phyloP scores from a whole-genome alignment of 352 stramenopile genomes.

The Phytophthora agathidicida region DNA sequence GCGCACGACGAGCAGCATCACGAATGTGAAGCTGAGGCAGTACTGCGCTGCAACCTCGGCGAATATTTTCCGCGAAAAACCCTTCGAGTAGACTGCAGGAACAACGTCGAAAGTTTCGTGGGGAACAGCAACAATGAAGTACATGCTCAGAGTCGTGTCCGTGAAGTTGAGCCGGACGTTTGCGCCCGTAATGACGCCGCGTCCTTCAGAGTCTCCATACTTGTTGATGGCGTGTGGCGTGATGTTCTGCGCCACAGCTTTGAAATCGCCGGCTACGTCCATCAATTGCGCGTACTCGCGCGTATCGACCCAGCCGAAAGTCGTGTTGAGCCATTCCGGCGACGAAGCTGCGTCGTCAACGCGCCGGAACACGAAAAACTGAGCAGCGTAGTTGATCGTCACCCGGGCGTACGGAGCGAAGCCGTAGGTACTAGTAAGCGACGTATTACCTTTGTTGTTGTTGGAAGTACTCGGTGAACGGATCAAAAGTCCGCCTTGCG shows the following conservation, averaged over 20 bases:
- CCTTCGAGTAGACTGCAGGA: slow-evolving; percentile 70
- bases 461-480: slow-evolving; percentile 69
- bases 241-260: slow-evolving; percentile 65
- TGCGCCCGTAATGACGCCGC: slow-evolving; percentile 60
- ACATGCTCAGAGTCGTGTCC: slow-evolving; percentile 78
- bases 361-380: slow-evolving; percentile 77
- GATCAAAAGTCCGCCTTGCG: slow-evolving; percentile 68
- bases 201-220: slow-evolving; percentile 67
- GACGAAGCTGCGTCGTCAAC: slow-evolving; percentile 58
- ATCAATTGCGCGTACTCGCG: slow-evolving; percentile 74
- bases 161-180: slow-evolving; percentile 66
- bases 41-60: slow-evolving; percentile 67
- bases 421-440: slow-evolving; percentile 48
- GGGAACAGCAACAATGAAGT: slow-evolving; percentile 78
- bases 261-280: slow-evolving; percentile 65
- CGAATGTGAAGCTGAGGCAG: slow-evolving; percentile 43
- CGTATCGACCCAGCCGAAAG: slow-evolving; percentile 62
- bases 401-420: slow-evolving; percentile 70
- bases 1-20: slow-evolving; percentile 53
- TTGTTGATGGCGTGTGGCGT: slow-evolving; percentile 72
- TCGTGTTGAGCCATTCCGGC: slow-evolving; percentile 70
- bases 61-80: slow-evolving; percentile 71
- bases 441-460: slow-evolving; percentile 79
- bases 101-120: slow-evolving; percentile 69
- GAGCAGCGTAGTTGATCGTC: slow-evolving; percentile 76